phyloP scores from a whole-genome alignment of 371 early-diverging fungal species.

The Paraphysoderma sedebokerense region DNA sequence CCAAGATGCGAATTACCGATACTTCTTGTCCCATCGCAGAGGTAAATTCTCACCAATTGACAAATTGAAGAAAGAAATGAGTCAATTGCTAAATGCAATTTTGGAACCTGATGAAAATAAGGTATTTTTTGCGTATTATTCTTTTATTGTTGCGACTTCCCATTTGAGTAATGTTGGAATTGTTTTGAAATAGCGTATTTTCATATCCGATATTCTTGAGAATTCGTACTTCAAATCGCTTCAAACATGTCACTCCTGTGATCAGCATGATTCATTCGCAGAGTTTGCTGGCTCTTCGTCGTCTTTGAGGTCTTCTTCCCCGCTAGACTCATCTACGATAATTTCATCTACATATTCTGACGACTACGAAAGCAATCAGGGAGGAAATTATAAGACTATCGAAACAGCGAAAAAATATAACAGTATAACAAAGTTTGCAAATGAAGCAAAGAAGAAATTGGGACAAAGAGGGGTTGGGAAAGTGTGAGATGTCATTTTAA shows the following conservation, averaged over 20 bases:
- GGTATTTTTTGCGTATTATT: not conserved
- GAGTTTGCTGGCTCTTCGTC: too few species aligned
- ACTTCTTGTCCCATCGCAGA: conserved; percentile 1
- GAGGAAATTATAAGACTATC: too few species aligned
- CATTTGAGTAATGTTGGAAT: not conserved
- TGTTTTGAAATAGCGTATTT: conserved; percentile 26
- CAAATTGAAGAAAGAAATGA: conserved; percentile 20
- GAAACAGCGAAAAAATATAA: too few species aligned
- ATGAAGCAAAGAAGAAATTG: too few species aligned
- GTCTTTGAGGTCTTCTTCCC: too few species aligned
- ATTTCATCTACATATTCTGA: too few species aligned
- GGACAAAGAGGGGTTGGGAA: too few species aligned
- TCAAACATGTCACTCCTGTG: not conserved
- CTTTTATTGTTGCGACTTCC: too few species aligned
- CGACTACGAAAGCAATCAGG: too few species aligned
- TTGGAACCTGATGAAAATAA: conserved; percentile 30
- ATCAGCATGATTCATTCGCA: not conserved
- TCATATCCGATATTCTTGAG: conserved; percentile 21
- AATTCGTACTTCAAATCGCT: conserved; percentile 33
- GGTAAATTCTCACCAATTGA: conserved; percentile 20
- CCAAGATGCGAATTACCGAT: conserved; percentile 31
- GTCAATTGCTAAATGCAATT: conserved; percentile 30
- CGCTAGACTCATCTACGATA: too few species aligned
- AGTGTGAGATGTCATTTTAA: too few species aligned
- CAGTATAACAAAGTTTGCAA: too few species aligned